These are phyloP conservation scores for Fusarium sp. DNA, from an alignment of 2,329 filamentous ascomycete species.

Conservation along the genomic window DNA sequence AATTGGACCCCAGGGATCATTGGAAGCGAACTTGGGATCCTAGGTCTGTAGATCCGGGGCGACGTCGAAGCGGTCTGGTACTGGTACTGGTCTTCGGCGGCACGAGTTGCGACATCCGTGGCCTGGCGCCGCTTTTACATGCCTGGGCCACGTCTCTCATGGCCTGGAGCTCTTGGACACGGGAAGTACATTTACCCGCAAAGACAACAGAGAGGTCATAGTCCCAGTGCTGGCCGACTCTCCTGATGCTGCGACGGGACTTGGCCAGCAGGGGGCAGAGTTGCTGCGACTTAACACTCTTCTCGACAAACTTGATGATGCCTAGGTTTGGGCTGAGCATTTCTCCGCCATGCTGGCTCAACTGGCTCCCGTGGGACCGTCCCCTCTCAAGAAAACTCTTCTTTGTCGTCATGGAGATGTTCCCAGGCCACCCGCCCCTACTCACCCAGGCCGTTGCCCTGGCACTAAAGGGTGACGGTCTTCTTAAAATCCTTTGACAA, in stretches of 20 bases:
- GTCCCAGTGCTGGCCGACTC: not conserved
- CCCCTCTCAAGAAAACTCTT: not conserved
- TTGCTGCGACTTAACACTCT: not conserved
- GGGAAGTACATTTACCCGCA: not conserved
- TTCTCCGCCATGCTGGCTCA: not conserved
- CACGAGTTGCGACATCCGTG: not conserved
- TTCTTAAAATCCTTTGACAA: not conserved
- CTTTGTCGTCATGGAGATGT: not conserved
- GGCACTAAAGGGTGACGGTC: not conserved
- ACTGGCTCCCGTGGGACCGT: not conserved
- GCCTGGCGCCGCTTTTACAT: not conserved
- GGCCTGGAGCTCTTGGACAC: not conserved
- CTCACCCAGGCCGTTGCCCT: not conserved
- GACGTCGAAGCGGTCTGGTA: not conserved
- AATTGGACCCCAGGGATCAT: not conserved
- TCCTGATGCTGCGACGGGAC: not conserved
- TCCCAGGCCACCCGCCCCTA: not conserved
- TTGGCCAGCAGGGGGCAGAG: no score
- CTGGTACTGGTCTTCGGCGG: not conserved
- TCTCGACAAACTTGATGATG: not conserved
- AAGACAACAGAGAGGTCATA: not conserved
- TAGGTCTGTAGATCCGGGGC: not conserved
- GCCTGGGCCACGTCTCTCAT: not conserved
- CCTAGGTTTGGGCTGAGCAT: not conserved
- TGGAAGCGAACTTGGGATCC: not conserved